A percentile compares a stretch with the other conserved stretches of the same genome.
These are phyloP conservation scores for Fusarium sublunatum DNA, from an alignment of 2,329 filamentous ascomycete species.

Conservation along the genomic window DNA sequence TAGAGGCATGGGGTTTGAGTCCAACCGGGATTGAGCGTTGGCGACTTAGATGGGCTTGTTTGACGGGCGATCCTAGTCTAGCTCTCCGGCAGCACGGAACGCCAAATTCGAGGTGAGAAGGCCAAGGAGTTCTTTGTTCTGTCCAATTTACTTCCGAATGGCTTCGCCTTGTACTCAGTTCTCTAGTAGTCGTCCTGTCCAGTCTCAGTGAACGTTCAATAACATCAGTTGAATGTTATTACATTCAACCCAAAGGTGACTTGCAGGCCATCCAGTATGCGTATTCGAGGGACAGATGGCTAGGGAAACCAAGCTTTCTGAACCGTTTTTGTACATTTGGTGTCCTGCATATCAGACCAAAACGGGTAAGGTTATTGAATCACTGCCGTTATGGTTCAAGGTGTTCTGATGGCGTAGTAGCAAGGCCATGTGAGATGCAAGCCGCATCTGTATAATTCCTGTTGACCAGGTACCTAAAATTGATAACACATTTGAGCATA, in stretches of 20 bases:
- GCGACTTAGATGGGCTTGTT: slow-evolving; percentile 17
- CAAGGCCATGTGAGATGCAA: background rate
- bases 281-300: background rate
- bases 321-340: background rate
- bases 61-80: slow-evolving; percentile 8
- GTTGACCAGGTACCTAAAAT: background rate
- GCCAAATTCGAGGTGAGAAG: slow-evolving; percentile 1
- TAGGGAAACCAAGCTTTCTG: background rate
- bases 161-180: background rate
- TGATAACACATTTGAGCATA: background rate
- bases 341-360: background rate
- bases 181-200: background rate
- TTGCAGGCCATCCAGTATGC: background rate
- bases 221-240: too few relatives aligned
- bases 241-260: background rate
- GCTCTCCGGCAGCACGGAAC: slow-evolving; percentile 24
- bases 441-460: background rate
- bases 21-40: slow-evolving; percentile 28
- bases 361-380: background rate
- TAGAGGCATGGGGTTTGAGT: slow-evolving; percentile 7
- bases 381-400: background rate
- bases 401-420: background rate
- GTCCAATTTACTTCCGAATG: background rate
- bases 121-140: slow-evolving; percentile 1
- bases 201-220: background rate